Conservation (phyloP, 768 basidiomycete genomes). For the Leucogyrophana mollusca region DNA sequence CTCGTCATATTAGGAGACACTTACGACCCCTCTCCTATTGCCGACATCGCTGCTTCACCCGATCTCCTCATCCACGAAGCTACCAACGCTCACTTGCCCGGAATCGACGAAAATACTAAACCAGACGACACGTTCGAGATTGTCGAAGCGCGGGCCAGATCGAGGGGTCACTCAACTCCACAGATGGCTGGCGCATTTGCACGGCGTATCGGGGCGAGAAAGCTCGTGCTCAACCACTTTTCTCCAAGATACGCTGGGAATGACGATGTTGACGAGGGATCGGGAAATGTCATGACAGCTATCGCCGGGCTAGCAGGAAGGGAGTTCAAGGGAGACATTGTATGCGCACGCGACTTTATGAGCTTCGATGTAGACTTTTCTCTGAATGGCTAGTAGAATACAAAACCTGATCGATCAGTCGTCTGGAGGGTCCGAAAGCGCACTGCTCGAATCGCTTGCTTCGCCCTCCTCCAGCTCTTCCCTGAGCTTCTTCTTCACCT, state of each 20-base stretch:
- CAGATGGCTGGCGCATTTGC: conserved; percentile 89
- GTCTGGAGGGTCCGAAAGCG: conserved; percentile 75
- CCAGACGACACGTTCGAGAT: conserved; percentile 56
- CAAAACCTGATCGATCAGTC: no score
- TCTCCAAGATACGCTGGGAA: conserved; percentile 77
- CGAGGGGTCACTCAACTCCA: conserved; percentile 88
- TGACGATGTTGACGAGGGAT: conserved; percentile 47
- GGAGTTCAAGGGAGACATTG: conserved; percentile 54
- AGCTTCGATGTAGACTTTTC: conserved; percentile 53
- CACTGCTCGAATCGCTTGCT: conserved; percentile 78
- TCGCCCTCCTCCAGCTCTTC: conserved; percentile 88
- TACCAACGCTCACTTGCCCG: conserved; percentile 81
- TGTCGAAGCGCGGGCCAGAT: conserved; percentile 63
- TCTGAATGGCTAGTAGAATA: conserved; percentile 14
- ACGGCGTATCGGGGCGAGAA: conserved; percentile 55
- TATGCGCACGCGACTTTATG: conserved; percentile 78
- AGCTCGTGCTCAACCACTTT: conserved; percentile 81
- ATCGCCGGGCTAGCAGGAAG: conserved; percentile 56
- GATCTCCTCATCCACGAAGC: conserved; percentile 86
- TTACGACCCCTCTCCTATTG: conserved; percentile 70
- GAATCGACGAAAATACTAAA: conserved; percentile 59
- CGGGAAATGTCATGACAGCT: conserved; percentile 58
- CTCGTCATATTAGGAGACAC: conserved; percentile 85
- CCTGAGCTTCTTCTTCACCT: conserved; percentile 48
- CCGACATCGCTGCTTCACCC: conserved; percentile 56